Evolutionary conservation across 495 filamentous ascomycete species (phyloP).

Genomic region (Penicillium manginii): DNA sequence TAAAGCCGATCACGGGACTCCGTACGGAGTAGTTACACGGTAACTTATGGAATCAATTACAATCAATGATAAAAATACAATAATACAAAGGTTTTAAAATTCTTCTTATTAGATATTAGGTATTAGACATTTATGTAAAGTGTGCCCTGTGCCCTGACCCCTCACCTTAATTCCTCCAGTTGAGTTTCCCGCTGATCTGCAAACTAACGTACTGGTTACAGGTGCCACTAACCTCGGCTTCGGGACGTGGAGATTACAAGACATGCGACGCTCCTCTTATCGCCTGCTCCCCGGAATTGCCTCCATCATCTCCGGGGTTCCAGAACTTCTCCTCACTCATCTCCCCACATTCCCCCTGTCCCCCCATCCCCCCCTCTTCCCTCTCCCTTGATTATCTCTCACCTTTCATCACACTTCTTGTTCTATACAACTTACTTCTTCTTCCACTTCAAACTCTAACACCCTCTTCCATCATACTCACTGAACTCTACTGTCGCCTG

Average conservation of each 20-base stretch:
- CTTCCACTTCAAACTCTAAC: slow-evolving; percentile 4
- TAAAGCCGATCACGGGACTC: slow-evolving; percentile 30
- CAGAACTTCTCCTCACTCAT: slow-evolving; percentile 33
- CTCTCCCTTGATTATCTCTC: background rate
- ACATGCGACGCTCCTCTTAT: slow-evolving; percentile 36
- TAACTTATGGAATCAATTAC: background rate
- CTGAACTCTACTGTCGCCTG: slow-evolving; percentile 12
- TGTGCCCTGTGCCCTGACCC: background rate
- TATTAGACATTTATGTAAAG: background rate
- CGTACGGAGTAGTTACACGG: background rate
- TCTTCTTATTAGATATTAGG: too few relatives aligned
- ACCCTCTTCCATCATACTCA: slow-evolving; percentile 2
- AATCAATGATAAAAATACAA: background rate
- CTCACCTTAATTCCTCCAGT: background rate
- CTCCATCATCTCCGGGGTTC: slow-evolving; percentile 35
- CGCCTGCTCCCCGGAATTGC: slow-evolving; percentile 39
- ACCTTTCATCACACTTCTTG: background rate
- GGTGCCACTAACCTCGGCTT: slow-evolving; percentile 43
- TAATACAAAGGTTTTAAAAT: background rate
- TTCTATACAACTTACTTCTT: background rate
- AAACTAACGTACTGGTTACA: slow-evolving; percentile 22
- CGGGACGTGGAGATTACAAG: slow-evolving; percentile 36
- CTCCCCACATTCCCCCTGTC: too few relatives aligned
- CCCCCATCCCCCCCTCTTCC: slow-evolving; percentile 17
- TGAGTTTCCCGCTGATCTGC: slow-evolving; percentile 8